Base-by-base conservation (phyloP, 768 basidiomycete genomes). In the Suillus discolor region DNA sequence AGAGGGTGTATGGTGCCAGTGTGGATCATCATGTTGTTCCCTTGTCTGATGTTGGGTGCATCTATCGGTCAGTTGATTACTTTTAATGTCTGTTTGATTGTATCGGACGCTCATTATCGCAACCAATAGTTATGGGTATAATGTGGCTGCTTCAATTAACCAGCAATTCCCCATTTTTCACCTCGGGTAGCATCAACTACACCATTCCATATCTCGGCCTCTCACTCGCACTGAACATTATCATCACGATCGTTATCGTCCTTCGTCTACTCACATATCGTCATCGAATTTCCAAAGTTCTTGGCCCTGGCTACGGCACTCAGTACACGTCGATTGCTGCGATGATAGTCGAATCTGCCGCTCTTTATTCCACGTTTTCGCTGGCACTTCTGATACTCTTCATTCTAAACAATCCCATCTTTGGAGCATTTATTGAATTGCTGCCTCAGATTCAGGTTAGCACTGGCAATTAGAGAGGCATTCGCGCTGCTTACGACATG, bases 301-400 rank as follows among this genome's bases (percentile, higher is more conserved):
- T 81, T 1, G 77, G 78, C n/a, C 31, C 60, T 16, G 63, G 59
- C 39, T 63, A 73, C 34, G 70, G 72, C 7, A 49, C 47, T 9
- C 69, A 71, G 18, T 81, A 81, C 61, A 72, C 75, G 5, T 75
- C 72, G 3, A 62, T 79, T 13, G 73, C 72, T 11, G 70, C 79
- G 6, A 79, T 82, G 69, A 45, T 78, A 38, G 57, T 81, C 57
- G 80, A 81, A 67, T 77, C 76, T 0, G 77, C 77, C 2, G 69
- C 74, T 3, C 53, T 77, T 3, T 79, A 78, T 55, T 70, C 75
- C 6, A 18, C 67, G 6, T 57, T 72, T 18, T 71, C 72, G 0
- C 13, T 80, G 9, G 36, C 77, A 0, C 78, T 81, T 62, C 55
- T 81, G 25, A 63, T 75, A 18, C 55, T 71, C 18, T 80, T 73